A percentile compares a stretch with the other conserved stretches of the same genome.
phyloP scores from a whole-genome alignment of 148 eudicot species.

The Vaccinium macrocarpon region DNA sequence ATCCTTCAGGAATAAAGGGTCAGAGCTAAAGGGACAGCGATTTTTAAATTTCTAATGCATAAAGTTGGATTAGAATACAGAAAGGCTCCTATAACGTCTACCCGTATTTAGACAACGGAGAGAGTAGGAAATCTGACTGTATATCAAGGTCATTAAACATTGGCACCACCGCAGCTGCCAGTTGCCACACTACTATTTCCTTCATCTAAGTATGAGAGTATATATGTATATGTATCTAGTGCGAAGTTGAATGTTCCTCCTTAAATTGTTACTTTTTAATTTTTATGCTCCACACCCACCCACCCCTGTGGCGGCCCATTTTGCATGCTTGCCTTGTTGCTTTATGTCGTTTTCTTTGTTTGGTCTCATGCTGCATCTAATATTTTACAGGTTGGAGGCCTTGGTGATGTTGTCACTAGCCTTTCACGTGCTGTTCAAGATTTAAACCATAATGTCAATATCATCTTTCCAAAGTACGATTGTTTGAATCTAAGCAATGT shows the following conservation, averaged over 20 bases:
- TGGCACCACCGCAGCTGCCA: not conserved
- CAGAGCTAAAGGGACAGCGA: not conserved
- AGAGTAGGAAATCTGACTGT: not conserved
- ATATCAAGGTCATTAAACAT: not conserved
- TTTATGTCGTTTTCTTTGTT: not conserved
- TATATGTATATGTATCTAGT: not conserved
- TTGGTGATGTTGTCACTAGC: slow-evolving; percentile 98
- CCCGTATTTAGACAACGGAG: slow-evolving; percentile 2
- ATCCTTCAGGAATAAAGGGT: not conserved
- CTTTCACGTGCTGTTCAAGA: slow-evolving; percentile 98
- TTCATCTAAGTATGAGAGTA: not conserved
- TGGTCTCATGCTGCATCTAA: slow-evolving; percentile 3
- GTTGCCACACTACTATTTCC: not conserved
- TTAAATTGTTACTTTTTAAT: not conserved
- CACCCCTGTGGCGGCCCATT: not conserved
- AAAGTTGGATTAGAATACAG: not conserved
- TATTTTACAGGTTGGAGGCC: slow-evolving; percentile 90
- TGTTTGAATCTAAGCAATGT: slow-evolving; percentile 77
- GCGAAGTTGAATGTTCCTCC: not conserved
- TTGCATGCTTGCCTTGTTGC: not conserved
- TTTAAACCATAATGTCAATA: slow-evolving; percentile 79
- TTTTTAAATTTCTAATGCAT: not conserved
- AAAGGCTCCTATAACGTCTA: not conserved
- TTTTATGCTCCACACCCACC: not conserved
- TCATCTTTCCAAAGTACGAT: slow-evolving; percentile 90